phyloP scores from a whole-genome alignment of 2,329 filamentous ascomycete genomes.

The Leptodontidium sp. region DNA sequence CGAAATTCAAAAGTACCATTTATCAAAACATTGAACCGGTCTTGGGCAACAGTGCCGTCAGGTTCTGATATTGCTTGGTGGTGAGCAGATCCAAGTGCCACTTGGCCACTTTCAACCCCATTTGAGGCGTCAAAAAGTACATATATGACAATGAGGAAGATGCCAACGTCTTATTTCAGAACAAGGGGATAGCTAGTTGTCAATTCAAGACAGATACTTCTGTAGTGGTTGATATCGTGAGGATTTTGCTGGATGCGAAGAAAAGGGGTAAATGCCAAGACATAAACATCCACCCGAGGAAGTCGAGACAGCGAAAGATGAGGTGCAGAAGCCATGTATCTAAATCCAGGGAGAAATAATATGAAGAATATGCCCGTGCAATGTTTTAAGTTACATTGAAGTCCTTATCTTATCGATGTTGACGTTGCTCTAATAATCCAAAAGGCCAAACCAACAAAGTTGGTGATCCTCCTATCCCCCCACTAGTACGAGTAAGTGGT shows the following conservation, averaged over 20 bases:
- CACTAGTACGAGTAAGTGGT: background rate
- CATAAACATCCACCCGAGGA: background rate
- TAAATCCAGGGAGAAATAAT: no score
- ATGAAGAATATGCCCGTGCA: no score
- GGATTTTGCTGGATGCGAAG: background rate
- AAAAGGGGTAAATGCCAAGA: slow-evolving; percentile 11
- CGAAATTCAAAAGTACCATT: no score
- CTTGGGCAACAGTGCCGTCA: no score
- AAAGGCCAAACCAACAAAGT: background rate
- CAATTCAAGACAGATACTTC: background rate
- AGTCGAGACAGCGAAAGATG: background rate
- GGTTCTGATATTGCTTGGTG: no score
- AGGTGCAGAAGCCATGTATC: background rate
- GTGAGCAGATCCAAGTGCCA: no score
- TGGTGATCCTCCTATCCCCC: background rate
- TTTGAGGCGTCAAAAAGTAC: no score
- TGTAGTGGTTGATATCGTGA: background rate
- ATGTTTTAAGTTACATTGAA: no score
- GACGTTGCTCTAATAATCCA: background rate
- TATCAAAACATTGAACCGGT: no score
- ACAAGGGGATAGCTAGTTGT: background rate
- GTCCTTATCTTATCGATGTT: background rate
- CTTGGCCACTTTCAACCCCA: no score
- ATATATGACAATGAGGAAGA: no score
- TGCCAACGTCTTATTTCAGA: no score